These are phyloP conservation scores for Ampelomyces quisqualis DNA, from an alignment of 2,329 filamentous ascomycete genomes.

Conservation along the genomic window DNA sequence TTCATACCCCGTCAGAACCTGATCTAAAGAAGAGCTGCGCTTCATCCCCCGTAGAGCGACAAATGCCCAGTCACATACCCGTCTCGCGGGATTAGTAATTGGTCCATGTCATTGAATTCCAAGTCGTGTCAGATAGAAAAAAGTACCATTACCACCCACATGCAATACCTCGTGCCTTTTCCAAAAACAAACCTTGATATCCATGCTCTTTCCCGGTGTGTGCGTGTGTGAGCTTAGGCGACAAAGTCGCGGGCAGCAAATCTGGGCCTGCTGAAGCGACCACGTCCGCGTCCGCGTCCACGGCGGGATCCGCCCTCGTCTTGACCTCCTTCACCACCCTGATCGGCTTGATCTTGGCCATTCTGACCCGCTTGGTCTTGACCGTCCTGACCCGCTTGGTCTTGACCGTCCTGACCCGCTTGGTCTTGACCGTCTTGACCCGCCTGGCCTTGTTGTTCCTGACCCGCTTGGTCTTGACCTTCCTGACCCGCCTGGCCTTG, in stretches of 20 bases:
- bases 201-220: background rate
- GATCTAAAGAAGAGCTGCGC: slow-evolving; percentile 38
- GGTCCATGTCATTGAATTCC: slow-evolving; percentile 29
- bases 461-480: slow-evolving; percentile 7
- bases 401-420: slow-evolving; percentile 16
- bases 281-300: slow-evolving; percentile 20
- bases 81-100: slow-evolving; percentile 8
- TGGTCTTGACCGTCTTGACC: slow-evolving; percentile 8
- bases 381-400: slow-evolving; percentile 9
- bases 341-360: slow-evolving; percentile 8
- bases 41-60: slow-evolving; percentile 38
- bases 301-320: slow-evolving; percentile 4
- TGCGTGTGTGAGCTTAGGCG: slow-evolving; percentile 21
- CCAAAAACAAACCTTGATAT: slow-evolving; percentile 4
- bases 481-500: slow-evolving; percentile 5
- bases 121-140: slow-evolving; percentile 16
- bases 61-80: slow-evolving; percentile 14
- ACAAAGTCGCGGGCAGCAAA: slow-evolving; percentile 39
- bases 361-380: slow-evolving; percentile 16
- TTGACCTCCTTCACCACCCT: slow-evolving; percentile 8
- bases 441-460: slow-evolving; percentile 9
- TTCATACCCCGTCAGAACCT: slow-evolving; percentile 31
- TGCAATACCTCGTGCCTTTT: slow-evolving; percentile 7
- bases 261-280: slow-evolving; percentile 29
- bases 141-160: slow-evolving; percentile 37